Base-by-base conservation (phyloP, 202 grass and related monocot genomes). In the Saccharum hybrid region DNA sequence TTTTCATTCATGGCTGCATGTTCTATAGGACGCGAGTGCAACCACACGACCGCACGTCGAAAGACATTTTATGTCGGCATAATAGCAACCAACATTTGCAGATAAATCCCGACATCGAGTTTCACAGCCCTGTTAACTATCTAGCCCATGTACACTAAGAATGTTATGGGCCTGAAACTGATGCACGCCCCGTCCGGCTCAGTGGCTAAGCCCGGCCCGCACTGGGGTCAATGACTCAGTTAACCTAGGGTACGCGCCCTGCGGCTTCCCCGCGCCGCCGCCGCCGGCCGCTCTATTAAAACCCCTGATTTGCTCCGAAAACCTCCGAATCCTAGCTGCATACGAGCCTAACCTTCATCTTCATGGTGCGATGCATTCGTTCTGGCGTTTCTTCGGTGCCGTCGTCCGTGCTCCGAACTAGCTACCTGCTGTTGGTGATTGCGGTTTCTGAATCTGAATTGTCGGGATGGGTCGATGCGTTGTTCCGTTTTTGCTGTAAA, bases 221-320 rank as follows among this genome's bases (percentile, higher is more conserved):
- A 46, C 2, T 6, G 0, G n/a, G 6, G 1, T 45, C 26, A 21
- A 0, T 0, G 2, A 2, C n/a, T 2, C 26, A 22, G 36, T 57
- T 78, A 72, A 45, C 84, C 80, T 81, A 75, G 33, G 8, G 2
- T 5, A 10, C 21, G 31, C 65, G 23, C 66, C 41, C 12, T 15
- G 7, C 40, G 8, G 31, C 42, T 57, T 28, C 7, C 23, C 78
- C 49, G 2, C 43, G 52, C 45, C 45, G 45, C 16, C 70, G 82
- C 69, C 77, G 71, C 63, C 59, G 16, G 70, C 22, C 33, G 28
- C 54, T 26, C n/a, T 81, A 52, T 81, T 81, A 81, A 75, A 75
- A 5, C 5, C 15, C n/a, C 51, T 21, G 18, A 21, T 15, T 30
- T 33, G 26, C 60, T 21, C 26, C 10, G 15, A 49, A 49, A 2